Conservation (phyloP, 176 grass and related monocot genomes). For the Hyparrhenia diplandra region DNA sequence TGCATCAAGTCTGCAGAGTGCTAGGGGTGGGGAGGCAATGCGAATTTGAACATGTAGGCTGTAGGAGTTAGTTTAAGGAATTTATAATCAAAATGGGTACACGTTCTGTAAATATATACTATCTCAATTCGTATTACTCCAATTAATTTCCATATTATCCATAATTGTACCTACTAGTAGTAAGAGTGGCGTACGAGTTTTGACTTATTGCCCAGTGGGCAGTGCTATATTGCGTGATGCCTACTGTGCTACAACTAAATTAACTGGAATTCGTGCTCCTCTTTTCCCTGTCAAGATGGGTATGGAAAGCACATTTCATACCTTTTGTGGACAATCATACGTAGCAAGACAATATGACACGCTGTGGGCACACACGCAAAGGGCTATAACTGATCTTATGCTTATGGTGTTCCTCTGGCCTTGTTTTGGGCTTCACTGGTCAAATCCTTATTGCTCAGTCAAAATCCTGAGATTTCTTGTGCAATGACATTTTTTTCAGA, state of each 20-base stretch:
- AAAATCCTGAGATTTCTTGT: too few relatives aligned
- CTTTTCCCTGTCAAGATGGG: slow-evolving; percentile 56
- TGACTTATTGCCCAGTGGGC: not conserved
- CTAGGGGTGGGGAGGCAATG: too few relatives aligned
- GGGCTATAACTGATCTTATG: slow-evolving; percentile 61
- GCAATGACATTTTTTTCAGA: too few relatives aligned
- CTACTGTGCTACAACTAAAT: not conserved
- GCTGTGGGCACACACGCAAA: slow-evolving; percentile 63
- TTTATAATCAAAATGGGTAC: too few relatives aligned
- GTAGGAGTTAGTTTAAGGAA: too few relatives aligned
- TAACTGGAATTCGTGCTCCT: not conserved
- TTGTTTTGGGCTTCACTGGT: too few relatives aligned
- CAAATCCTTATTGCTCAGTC: too few relatives aligned
- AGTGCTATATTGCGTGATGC: not conserved
- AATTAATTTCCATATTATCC: not conserved
- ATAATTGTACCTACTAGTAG: not conserved
- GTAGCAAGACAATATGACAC: slow-evolving; percentile 63
- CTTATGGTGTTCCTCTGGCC: too few relatives aligned
- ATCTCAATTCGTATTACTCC: not conserved
- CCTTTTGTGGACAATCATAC: slow-evolving; percentile 75
- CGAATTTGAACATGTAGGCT: too few relatives aligned
- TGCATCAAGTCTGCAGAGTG: too few relatives aligned
- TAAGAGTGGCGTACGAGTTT: not conserved
- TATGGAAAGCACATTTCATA: slow-evolving; percentile 76
- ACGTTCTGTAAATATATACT: not conserved